These are phyloP conservation scores for Endoconidiophora laricicola DNA, from an alignment of 2,329 filamentous ascomycete genomes.

Conservation along the genomic window DNA sequence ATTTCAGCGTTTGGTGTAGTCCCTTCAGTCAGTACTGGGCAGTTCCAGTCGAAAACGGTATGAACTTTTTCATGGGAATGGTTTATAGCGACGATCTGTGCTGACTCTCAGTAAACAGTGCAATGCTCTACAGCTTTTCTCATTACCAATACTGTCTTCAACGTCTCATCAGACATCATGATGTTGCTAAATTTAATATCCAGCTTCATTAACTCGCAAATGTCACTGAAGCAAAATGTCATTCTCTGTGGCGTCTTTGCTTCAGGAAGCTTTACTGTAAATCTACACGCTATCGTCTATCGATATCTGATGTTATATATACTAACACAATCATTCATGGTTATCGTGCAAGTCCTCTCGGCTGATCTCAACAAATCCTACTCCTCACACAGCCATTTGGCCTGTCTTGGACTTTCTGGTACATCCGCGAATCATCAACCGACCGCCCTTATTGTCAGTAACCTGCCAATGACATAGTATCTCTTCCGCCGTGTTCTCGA, in stretches of 20 bases:
- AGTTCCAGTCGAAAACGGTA: slow-evolving; percentile 33
- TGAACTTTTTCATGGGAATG: slow-evolving; percentile 10
- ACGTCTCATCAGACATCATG: slow-evolving; percentile 42
- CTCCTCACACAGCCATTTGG: slow-evolving; percentile 25
- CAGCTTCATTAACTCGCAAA: slow-evolving; percentile 30
- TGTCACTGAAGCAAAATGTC: slow-evolving; percentile 34
- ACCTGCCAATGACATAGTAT: slow-evolving; percentile 27
- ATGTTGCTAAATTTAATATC: slow-evolving; percentile 42
- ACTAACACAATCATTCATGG: neutral
- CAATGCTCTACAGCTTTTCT: slow-evolving; percentile 41
- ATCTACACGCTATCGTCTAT: slow-evolving; percentile 12
- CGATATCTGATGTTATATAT: neutral
- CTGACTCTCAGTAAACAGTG: slow-evolving; percentile 18
- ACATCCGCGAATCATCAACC: slow-evolving; percentile 29
- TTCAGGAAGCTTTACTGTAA: slow-evolving; percentile 29
- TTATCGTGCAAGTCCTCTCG: slow-evolving; percentile 26
- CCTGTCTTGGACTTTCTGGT: slow-evolving; percentile 26
- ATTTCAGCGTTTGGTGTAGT: slow-evolving; percentile 35
- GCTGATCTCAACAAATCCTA: slow-evolving; percentile 31
- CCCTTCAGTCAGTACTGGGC: slow-evolving; percentile 41
- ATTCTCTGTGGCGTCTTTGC: slow-evolving; percentile 31
- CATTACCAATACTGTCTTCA: slow-evolving; percentile 42
- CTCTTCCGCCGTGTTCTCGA: slow-evolving; percentile 23
- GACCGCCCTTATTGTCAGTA: slow-evolving; percentile 28
- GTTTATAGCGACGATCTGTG: slow-evolving; percentile 10